Evolutionary conservation across 768 basidiomycete genomes (phyloP).

Genomic region (Tricholomella constricta): DNA sequence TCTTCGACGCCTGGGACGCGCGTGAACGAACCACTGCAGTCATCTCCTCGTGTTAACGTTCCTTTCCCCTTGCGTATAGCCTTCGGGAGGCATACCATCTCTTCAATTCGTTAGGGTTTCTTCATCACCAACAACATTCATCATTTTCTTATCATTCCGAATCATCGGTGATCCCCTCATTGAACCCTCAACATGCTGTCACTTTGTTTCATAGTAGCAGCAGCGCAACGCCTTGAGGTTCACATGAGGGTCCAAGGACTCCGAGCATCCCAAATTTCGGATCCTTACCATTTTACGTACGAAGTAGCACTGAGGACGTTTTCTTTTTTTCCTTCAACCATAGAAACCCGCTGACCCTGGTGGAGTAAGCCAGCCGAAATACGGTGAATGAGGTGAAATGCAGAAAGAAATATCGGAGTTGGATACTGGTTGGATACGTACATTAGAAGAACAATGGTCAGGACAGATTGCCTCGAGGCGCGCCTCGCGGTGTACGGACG

Average conservation of each 20-base stretch:
- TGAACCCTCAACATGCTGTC: neutral
- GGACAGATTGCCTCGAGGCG: conserved; percentile 48
- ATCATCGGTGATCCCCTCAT: too few relatives aligned
- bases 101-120: too few relatives aligned
- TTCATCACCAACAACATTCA: too few relatives aligned
- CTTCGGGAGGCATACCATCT: too few relatives aligned
- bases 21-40: too few relatives aligned
- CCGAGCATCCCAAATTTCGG: neutral
- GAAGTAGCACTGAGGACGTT: neutral
- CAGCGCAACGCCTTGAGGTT: conserved; percentile 8
- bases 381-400: neutral
- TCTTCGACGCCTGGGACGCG: too few relatives aligned
- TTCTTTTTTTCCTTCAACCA: neutral
- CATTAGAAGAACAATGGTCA: conserved; percentile 8
- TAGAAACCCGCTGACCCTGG: conserved; percentile 9
- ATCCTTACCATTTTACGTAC: neutral
- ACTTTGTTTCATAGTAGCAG: neutral
- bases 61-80: too few relatives aligned
- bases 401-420: conserved; percentile 1
- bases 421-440: neutral
- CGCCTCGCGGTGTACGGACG: conserved; percentile 44
- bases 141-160: too few relatives aligned
- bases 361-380: neutral
- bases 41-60: too few relatives aligned
- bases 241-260: conserved; percentile 7